Conservation (phyloP, 495 filamentous ascomycete genomes). For the Penicillium diatomitis region DNA sequence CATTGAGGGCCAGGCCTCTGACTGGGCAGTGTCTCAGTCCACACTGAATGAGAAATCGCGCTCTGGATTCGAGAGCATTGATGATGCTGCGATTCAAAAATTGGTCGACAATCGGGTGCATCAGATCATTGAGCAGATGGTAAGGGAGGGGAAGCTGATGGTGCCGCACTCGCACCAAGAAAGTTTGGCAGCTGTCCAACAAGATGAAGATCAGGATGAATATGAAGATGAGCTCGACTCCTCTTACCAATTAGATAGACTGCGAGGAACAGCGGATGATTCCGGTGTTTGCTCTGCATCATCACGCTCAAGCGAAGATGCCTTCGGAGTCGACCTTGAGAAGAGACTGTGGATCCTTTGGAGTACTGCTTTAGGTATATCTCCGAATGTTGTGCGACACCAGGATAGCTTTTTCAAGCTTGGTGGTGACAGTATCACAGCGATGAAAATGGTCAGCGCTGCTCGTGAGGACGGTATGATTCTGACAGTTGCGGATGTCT, state of each 20-base stretch:
- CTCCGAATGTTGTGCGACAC: constrained; percentile 28
- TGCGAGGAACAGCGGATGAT: constrained; percentile 14
- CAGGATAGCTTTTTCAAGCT: constrained; percentile 42
- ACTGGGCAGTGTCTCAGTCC: constrained; percentile 9
- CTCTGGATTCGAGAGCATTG: constrained; percentile 7
- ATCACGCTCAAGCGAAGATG: constrained; percentile 18
- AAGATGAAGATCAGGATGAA: constrained; percentile 2
- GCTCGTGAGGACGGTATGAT: constrained; percentile 44
- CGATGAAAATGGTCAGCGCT: constrained; percentile 59
- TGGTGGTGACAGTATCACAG: constrained; percentile 49
- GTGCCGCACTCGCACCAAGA: constrained; percentile 12
- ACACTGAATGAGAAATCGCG: constrained; percentile 8
- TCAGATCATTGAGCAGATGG: constrained; percentile 30
- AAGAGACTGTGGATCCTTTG: constrained; percentile 37
- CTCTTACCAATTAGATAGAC: constrained; percentile 11
- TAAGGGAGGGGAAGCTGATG: constrained; percentile 26
- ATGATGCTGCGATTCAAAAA: constrained; percentile 22
- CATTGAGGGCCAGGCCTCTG: not conserved
- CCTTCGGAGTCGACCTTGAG: constrained; percentile 20
- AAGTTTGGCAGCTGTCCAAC: constrained; percentile 1
- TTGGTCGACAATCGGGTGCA: constrained; percentile 36
- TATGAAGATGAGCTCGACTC: constrained; percentile 11
- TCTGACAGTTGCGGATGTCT: constrained; percentile 47
- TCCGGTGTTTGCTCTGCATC: constrained; percentile 18
- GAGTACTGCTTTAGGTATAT: constrained; percentile 35